phyloP scores from a whole-genome alignment of 805 yeast species.

The Hanseniaspora singularis region DNA sequence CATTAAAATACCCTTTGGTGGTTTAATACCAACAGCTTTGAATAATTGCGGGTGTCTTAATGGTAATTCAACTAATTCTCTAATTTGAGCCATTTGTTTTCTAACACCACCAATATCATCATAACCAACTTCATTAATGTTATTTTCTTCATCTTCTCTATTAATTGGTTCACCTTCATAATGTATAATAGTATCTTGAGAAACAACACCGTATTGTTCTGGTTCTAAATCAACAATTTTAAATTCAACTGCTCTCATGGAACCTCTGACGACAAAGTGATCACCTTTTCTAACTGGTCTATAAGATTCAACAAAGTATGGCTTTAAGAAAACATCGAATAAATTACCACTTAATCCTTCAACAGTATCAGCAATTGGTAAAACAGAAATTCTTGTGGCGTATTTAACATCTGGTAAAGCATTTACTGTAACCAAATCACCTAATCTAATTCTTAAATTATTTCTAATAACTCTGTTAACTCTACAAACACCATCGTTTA shows the following conservation, averaged over 20 bases:
- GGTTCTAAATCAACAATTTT: constrained; percentile 98
- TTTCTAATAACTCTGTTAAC: constrained; percentile 92
- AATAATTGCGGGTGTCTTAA: constrained; percentile 96
- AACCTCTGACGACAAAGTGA: constrained; percentile 91
- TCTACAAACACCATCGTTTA: constrained; percentile 90
- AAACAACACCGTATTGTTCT: constrained; percentile 91
- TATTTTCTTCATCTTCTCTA: constrained; percentile 96
- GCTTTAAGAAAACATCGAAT: constrained; percentile 91
- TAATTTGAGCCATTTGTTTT: constrained; percentile 98
- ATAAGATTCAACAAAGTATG: constrained; percentile 97
- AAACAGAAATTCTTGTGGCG: constrained; percentile 84
- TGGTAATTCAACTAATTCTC: constrained; percentile 96
- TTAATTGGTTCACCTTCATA: constrained; percentile 98
- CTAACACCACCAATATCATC: constrained; percentile 99
- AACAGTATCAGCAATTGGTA: constrained; percentile 95
- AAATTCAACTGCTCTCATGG: constrained; percentile 98
- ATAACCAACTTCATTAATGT: constrained; percentile 92
- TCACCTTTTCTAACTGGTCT: constrained; percentile 98
- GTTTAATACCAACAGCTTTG: constrained; percentile 96
- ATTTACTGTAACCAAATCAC: constrained; percentile 81
- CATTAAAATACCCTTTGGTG: constrained; percentile 96
- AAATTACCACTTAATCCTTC: constrained; percentile 95
- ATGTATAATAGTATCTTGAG: constrained; percentile 95
- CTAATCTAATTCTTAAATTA: constrained; percentile 84
- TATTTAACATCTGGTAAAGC: constrained; percentile 98